Conservation (phyloP, 116 monocot species). For the Papilionanthe hybrid region DNA sequence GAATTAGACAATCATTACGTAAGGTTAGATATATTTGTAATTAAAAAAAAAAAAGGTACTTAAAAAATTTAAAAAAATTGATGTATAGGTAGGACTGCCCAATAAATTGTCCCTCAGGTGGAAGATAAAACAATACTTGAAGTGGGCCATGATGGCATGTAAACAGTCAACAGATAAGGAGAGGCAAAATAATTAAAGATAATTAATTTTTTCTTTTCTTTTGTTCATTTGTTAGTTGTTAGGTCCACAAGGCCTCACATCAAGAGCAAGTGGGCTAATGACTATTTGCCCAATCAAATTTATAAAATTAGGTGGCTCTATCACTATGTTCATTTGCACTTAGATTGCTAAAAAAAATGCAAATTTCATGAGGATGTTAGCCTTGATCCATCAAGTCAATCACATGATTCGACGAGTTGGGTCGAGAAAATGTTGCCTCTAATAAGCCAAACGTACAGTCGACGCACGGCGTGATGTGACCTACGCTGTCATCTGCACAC, state of each 20-base stretch:
- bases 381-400: neutral
- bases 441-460: too few relatives aligned
- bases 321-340: neutral
- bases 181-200: neutral
- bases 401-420: too few relatives aligned
- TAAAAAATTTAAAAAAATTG: neutral
- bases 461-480: too few relatives aligned
- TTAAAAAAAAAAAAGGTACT: neutral
- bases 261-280: neutral
- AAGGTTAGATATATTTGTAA: neutral
- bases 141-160: neutral
- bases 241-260: neutral
- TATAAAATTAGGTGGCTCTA: neutral
- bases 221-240: neutral
- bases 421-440: too few relatives aligned
- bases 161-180: constrained; percentile 5
- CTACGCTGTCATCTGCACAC: too few relatives aligned
- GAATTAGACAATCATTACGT: neutral
- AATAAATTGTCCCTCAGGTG: neutral
- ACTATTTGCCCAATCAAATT: neutral
- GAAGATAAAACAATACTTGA: neutral
- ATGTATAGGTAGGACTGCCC: neutral
- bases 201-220: neutral
- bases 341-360: neutral
- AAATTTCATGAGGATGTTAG: neutral